Percentiles rank a stretch among this genome's conserved stretches.
These are phyloP conservation scores for Candida sphagnicola DNA, from an alignment of 805 yeast genomes.

Conservation along the genomic window DNA sequence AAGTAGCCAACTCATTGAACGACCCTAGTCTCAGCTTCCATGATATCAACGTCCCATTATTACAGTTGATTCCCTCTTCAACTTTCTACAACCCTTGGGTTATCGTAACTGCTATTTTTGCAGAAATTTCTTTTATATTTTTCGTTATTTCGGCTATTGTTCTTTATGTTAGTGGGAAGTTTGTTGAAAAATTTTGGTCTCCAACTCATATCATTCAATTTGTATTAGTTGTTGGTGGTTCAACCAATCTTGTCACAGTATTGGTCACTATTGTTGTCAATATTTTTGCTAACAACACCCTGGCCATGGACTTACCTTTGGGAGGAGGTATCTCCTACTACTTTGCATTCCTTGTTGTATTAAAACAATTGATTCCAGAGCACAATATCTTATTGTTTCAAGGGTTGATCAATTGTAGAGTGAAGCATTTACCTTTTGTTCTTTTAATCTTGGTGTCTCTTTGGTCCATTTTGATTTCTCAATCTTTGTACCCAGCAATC, in stretches of 20 bases:
- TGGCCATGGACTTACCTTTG: slow-evolving; percentile 41
- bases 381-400: slow-evolving; percentile 48
- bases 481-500: slow-evolving; percentile 46
- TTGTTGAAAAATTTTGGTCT: slow-evolving; percentile 52
- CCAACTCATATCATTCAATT: slow-evolving; percentile 46
- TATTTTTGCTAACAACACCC: slow-evolving; percentile 29
- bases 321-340: slow-evolving; percentile 51
- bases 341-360: slow-evolving; percentile 53
- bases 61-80: slow-evolving; percentile 62
- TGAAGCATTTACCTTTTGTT: slow-evolving; percentile 60
- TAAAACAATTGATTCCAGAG: slow-evolving; percentile 57
- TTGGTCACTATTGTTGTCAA: slow-evolving; percentile 36
- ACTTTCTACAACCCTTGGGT: slow-evolving; percentile 63
- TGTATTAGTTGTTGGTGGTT: slow-evolving; percentile 48
- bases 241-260: slow-evolving; percentile 54
- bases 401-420: slow-evolving; percentile 44
- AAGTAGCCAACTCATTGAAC: slow-evolving; percentile 17
- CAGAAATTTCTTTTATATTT: slow-evolving; percentile 50
- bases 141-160: slow-evolving; percentile 37
- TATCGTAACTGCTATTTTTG: slow-evolving; percentile 56
- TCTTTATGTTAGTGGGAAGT: slow-evolving; percentile 39
- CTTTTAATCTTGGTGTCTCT: slow-evolving; percentile 25
- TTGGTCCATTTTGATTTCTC: slow-evolving; percentile 30
- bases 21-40: slow-evolving; percentile 22
- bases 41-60: slow-evolving; percentile 47